Conservation (phyloP, 1,284 basidiomycete species). For the Moesziomyces sp. region DNA sequence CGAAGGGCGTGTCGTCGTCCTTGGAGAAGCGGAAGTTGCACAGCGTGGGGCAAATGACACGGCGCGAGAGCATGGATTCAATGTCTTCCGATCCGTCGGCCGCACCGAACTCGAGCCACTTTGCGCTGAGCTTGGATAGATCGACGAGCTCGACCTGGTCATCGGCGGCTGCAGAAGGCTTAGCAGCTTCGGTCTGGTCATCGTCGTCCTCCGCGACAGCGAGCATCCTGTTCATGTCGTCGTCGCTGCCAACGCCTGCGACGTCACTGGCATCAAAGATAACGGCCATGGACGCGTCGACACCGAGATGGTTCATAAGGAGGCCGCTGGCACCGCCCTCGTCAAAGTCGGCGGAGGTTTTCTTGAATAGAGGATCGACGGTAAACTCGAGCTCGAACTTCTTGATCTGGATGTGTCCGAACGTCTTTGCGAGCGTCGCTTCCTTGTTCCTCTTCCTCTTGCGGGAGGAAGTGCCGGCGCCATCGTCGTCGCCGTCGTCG, state of each 20-base stretch:
- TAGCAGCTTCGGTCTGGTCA: conserved; percentile 14
- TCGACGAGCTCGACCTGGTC: conserved; percentile 36
- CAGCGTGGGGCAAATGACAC: conserved; percentile 56
- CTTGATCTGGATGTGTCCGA: conserved; percentile 83
- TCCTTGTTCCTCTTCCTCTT: conserved; percentile 64
- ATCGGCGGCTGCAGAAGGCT: conserved; percentile 21
- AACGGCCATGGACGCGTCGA: conserved; percentile 84
- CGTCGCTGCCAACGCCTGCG: conserved; percentile 79
- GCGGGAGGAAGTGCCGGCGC: conserved; percentile 75
- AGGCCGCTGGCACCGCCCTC: conserved; percentile 93
- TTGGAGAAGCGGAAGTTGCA: conserved; percentile 59
- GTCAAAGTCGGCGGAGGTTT: conserved; percentile 98
- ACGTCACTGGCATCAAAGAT: conserved; percentile 97
- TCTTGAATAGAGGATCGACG: conserved; percentile 95
- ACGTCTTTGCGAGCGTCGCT: conserved; percentile 64
- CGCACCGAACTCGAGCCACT: conserved; percentile 38
- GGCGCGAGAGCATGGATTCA: conserved; percentile 42
- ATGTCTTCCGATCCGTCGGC: conserved; percentile 19
- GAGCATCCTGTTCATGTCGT: conserved; percentile 59
- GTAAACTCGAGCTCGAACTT: conserved; percentile 80
- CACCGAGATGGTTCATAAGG: conserved; percentile 71
- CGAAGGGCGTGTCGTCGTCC: conserved; percentile 57
- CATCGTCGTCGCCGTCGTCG: conserved; percentile 69
- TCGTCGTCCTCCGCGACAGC: conserved; percentile 21
- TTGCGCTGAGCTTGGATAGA: conserved; percentile 51